These are phyloP conservation scores for Tolypocladium tundrense DNA, from an alignment of 2,329 filamentous ascomycete species.

Conservation along the genomic window DNA sequence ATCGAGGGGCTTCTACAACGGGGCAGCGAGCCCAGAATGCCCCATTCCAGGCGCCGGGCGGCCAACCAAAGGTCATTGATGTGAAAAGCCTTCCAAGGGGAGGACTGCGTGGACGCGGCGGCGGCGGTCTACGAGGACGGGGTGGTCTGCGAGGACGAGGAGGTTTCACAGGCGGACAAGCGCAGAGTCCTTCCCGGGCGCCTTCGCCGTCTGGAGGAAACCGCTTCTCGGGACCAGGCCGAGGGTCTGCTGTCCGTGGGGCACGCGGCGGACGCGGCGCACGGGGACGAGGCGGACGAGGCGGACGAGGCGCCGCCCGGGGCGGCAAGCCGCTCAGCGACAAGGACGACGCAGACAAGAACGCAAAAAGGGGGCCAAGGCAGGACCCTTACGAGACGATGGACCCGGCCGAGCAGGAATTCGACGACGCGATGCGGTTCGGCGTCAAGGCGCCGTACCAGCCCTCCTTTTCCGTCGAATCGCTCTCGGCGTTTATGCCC, in stretches of 20 bases:
- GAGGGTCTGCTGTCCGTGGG: conserved; percentile 5
- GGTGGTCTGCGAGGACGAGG: conserved; percentile 3
- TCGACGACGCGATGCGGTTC: conserved; percentile 24
- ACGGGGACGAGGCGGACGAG: neutral
- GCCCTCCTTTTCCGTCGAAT: conserved; percentile 22
- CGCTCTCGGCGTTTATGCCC: conserved; percentile 20
- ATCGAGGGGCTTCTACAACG: conserved; percentile 5
- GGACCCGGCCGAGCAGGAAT: conserved; percentile 22
- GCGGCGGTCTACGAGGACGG: conserved; percentile 14
- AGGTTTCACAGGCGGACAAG: conserved; percentile 1
- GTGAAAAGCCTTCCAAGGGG: conserved; percentile 26
- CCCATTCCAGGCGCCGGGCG: conserved; percentile 2
- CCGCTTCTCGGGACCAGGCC: conserved; percentile 7
- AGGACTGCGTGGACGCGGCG: conserved; percentile 14
- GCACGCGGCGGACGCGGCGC: conserved; percentile 5
- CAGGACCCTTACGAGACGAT: conserved; percentile 14
- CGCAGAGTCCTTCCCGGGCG: neutral
- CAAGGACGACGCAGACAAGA: conserved; percentile 14
- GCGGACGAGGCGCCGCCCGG: conserved; percentile 6
- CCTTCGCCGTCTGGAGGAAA: conserved; percentile 5
- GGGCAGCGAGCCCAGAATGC: neutral
- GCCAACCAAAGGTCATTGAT: conserved; percentile 26
- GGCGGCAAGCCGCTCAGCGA: conserved; percentile 8
- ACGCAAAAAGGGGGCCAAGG: conserved; percentile 10
- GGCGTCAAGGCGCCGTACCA: conserved; percentile 18